These are phyloP conservation scores for Pleurotus tuber-regium DNA, from an alignment of 768 basidiomycete species.

Conservation along the genomic window DNA sequence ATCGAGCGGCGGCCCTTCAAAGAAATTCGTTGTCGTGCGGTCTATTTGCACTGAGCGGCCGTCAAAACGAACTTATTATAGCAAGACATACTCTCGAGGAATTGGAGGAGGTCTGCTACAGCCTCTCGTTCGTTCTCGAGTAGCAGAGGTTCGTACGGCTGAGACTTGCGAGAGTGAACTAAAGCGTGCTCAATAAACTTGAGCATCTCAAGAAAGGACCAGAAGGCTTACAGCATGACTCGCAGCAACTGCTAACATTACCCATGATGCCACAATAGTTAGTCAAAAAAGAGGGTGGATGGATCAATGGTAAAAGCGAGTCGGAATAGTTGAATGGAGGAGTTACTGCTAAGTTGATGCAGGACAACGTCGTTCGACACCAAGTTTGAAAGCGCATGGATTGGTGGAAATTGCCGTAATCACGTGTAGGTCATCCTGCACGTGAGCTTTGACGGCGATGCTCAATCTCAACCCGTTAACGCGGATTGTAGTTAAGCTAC, in stretches of 20 bases:
- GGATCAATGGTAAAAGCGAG: conserved; percentile 6
- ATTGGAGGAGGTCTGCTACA: conserved; percentile 95
- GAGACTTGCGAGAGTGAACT: conserved; percentile 83
- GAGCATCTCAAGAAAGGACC: conserved; percentile 17
- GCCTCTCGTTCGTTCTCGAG: conserved; percentile 96
- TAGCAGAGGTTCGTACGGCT: conserved; percentile 83
- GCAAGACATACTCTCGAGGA: conserved; percentile 83
- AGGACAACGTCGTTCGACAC: background rate
- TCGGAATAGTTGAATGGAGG: background rate
- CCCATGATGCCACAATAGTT: conserved; percentile 49
- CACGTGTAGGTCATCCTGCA: background rate
- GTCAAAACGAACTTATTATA: background rate
- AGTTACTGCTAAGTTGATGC: background rate
- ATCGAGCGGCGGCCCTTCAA: conserved; percentile 86
- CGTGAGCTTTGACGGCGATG: background rate
- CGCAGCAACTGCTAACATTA: conserved; percentile 77
- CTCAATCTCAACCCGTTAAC: too few relatives aligned
- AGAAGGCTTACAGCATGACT: conserved; percentile 67
- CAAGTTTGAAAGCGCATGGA: background rate
- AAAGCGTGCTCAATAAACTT: conserved; percentile 19
- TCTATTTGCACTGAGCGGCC: conserved; percentile 46
- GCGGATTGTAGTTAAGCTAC: background rate
- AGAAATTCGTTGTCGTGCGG: conserved; percentile 98
- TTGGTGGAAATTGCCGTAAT: conserved; percentile 8
- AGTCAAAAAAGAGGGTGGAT: conserved; percentile 4